Base-by-base conservation (phyloP, 345 rosid genomes). In the Noccaea bulbosa region DNA sequence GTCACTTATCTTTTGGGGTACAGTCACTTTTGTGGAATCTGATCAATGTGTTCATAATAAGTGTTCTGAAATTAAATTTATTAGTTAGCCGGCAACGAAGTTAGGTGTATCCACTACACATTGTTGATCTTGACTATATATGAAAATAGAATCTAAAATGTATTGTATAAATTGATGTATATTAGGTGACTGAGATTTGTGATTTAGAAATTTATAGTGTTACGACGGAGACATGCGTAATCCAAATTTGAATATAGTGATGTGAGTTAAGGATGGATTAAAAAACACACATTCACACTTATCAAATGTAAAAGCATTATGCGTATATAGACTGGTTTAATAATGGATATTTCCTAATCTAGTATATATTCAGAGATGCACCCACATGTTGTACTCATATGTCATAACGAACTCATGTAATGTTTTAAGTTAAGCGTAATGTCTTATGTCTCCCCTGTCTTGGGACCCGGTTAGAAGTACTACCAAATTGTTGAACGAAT, bases 41-140 rank as follows among this genome's bases (percentile, higher is more conserved):
- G 62, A 24, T 56, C 7, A 1, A 57, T 38, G 46, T 20, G 30
- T 57, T 57, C 62, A 11, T 15, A 39, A 6, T 40, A 7, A 58
- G 24, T 24, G 33, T 17, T 3, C 15, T 49, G 22, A 49, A 24
- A 27, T 27, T 27, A 27, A 27, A 2, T 27, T 27, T 27, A 2
- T 12, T 11, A 15, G 46, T 43, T 43, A 43, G 46, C n/a, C n/a
- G 46, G 5, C 5, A 43, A 43, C 12, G 41, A 43, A 43, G 53
- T 15, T 52, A 55, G 61, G 27, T 56, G 61, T 35, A 56, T 56
- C 53, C 44, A 6, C 16, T 27, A 51, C 37, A 51, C 4, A 15
- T 7, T 6, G 16, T 9, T 9, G 41, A 38, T 38, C 8, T 9
- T 3, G 41, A 38, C 11, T 27, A 27, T 27, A 27, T 27, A 27